Evolutionary conservation across 768 basidiomycete species (phyloP), one percentile per base, ranked within the genome.

Genomic region (Ephemerocybe angulata): DNA sequence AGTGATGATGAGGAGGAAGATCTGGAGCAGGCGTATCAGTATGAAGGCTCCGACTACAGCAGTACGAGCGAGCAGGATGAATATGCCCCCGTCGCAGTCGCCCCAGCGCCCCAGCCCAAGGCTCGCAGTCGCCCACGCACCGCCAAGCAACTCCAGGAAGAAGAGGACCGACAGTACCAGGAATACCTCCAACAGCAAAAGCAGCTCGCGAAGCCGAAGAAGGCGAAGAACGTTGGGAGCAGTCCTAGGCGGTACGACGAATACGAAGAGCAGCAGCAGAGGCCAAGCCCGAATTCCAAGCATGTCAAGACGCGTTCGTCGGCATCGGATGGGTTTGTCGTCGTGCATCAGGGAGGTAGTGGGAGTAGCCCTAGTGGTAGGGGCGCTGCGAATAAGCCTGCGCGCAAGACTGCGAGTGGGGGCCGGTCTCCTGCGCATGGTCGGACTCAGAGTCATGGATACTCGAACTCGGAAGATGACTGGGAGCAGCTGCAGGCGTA

Each of bases 1-100:
- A 64, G 64, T 0, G 61, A 63, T 1, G 63, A 61, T 21, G 62
- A 61, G 13, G 63, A 62, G n/a, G 59, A 60, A 11, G 62, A 65
- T 21, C 52, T 40, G 13, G 53, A 56, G 29, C 53, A 24, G 37
- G 52, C 54, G 24, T 55, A 55, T 41, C 33, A 55, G 47, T 55
- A 55, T 49, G 54, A 55, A 53, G 52, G 52, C 40, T 41, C 40
- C 25, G 41, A 46, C 27, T 46, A 46, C n/a, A 46, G 43, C 25
- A 28, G 25, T 22, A n/a, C 19, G 43, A 46, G 21, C 25, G 25
- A 28, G 21, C 21, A 46, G 25, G 21, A 46, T 19, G 11, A 46
- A 17, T 35, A 35, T 35, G 33, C 33, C 33, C 8, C 17, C n/a
- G n/a, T n/a, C n/a, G n/a, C n/a, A n/a, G n/a, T n/a, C n/a, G n/a